Base-by-base conservation (phyloP, 2,329 filamentous ascomycete genomes). In the Zymoseptoria tritici region DNA sequence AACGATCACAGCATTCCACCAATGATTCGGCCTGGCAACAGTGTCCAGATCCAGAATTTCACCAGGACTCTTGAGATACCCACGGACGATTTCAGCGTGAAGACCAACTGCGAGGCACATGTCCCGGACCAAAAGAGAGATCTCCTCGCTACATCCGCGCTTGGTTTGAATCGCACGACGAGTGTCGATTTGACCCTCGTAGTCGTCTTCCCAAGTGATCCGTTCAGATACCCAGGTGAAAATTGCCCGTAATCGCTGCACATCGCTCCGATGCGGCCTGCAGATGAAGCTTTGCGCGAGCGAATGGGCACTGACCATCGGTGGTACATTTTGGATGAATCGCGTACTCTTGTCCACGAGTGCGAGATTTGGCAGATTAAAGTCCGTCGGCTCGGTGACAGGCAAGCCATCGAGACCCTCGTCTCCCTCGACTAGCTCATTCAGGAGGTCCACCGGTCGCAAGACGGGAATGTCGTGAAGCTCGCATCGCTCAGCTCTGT, bases 151-250 rank as follows among this genome's bases (percentile, higher is more conserved):
- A 65, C 88, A 96, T 4, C 86, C 94, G 62, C 92, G 83, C 73
- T 89, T 92, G 19, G 85, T 87, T 66, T 94, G 87, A 31, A 99
- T 86, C 4, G 96, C 90, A 53, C 90, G 85, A 57, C 89, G 83
- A 2, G 91, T 88, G 72, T 99, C 91, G 56, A 94, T 78, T 7
- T 88, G 82, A n/a, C 87, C 89, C 66, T 96, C 91, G 64, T 91
- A 91, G 65, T 96, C 91, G 68, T 97, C 93, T 72, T 99, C 94
- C 94, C 94, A 99, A 31, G 84, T 84, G 59, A 99, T 87, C 67
- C 93, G 91, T 72, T 99, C 94, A n/a, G 90, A 85, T 4, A 96
- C 90, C 93, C 93, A 99, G 1, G 90, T 97, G 70, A 97, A 99
- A 63, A 99, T 97, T 16, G 94, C 93, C 22, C 95, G 85, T 24